phyloP scores from a whole-genome alignment of 2,329 filamentous ascomycete species.

The Aspergillus melleus region DNA sequence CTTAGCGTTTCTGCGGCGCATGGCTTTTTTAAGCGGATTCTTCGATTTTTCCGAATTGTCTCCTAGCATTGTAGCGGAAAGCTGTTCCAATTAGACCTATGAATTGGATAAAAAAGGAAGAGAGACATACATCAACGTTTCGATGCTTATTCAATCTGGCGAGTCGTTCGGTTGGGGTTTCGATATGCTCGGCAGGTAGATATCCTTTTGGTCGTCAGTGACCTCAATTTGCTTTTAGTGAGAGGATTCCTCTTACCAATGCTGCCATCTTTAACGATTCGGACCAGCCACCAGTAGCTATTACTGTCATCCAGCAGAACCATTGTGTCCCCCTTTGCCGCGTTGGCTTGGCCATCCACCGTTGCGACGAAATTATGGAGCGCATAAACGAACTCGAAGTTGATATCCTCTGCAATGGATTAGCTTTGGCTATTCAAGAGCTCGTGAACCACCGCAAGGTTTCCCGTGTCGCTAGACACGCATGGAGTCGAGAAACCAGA shows the following conservation, averaged over 20 bases:
- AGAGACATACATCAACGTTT: conserved; percentile 81
- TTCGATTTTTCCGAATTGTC: conserved; percentile 77
- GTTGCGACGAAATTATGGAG: conserved; percentile 97
- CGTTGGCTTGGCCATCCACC: conserved; percentile 96
- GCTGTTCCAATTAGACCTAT: conserved; percentile 42
- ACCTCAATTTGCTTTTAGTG: conserved; percentile 42
- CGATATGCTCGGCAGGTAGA: conserved; percentile 94
- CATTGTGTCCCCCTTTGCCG: conserved; percentile 98
- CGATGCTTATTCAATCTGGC: conserved; percentile 95
- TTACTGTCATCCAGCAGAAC: conserved; percentile 97
- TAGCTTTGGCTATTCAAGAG: conserved; percentile 54
- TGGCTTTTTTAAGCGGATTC: conserved; percentile 78
- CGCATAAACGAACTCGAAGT: conserved; percentile 99
- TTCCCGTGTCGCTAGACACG: not conserved
- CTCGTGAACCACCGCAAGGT: not conserved
- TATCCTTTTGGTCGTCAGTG: conserved; percentile 64
- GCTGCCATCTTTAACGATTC: conserved; percentile 95
- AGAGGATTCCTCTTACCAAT: conserved; percentile 61
- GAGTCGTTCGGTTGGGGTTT: conserved; percentile 92
- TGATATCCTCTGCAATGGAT: conserved; percentile 95
- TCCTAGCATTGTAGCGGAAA: conserved; percentile 70
- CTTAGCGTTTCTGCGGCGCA: conserved; percentile 78
- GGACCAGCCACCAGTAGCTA: conserved; percentile 99
- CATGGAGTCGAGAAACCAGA: not conserved
- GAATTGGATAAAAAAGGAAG: not conserved